phyloP scores from a whole-genome alignment of 2,329 filamentous ascomycete species.

The Cyphellophora attinorum region DNA sequence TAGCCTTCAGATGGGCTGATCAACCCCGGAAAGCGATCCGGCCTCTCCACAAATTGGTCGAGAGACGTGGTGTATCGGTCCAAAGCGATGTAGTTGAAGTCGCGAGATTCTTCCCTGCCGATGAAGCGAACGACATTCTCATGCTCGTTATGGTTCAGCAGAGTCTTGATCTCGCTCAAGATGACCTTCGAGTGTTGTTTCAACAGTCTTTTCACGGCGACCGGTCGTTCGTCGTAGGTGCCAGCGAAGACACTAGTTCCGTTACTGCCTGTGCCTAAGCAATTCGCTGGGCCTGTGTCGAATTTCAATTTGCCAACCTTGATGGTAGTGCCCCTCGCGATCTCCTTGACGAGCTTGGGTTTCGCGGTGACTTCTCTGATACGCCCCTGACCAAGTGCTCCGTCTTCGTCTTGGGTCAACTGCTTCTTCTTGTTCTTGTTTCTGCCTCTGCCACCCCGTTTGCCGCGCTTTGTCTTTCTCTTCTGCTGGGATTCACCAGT shows the following conservation, averaged over 20 bases:
- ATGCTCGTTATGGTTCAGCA: slow-evolving; percentile 91
- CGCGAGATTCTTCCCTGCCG: slow-evolving; percentile 76
- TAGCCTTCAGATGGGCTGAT: slow-evolving; percentile 55
- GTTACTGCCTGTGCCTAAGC: slow-evolving; percentile 73
- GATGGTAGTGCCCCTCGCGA: no score
- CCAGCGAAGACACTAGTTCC: slow-evolving; percentile 94
- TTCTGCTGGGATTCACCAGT: slow-evolving; percentile 6
- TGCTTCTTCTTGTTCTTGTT: slow-evolving; percentile 23
- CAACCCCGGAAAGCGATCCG: slow-evolving; percentile 55
- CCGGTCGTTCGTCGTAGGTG: slow-evolving; percentile 84
- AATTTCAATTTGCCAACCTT: slow-evolving; percentile 52
- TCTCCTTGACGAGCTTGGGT: slow-evolving; percentile 26
- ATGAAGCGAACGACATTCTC: slow-evolving; percentile 96
- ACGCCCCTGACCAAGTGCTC: no score
- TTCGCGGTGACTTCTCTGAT: no score
- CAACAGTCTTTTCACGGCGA: slow-evolving; percentile 94
- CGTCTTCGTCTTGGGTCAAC: no score
- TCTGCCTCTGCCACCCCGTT: slow-evolving; percentile 19
- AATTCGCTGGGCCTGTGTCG: slow-evolving; percentile 41
- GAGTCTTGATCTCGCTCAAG: slow-evolving; percentile 79
- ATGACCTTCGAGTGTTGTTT: slow-evolving; percentile 94
- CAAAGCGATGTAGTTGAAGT: slow-evolving; percentile 91
- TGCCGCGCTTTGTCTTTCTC: slow-evolving; percentile 20
- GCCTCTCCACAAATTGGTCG: slow-evolving; percentile 79
- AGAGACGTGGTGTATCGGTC: slow-evolving; percentile 91